phyloP scores from a whole-genome alignment of 768 basidiomycete species.

The Lanmaoa rubissima region DNA sequence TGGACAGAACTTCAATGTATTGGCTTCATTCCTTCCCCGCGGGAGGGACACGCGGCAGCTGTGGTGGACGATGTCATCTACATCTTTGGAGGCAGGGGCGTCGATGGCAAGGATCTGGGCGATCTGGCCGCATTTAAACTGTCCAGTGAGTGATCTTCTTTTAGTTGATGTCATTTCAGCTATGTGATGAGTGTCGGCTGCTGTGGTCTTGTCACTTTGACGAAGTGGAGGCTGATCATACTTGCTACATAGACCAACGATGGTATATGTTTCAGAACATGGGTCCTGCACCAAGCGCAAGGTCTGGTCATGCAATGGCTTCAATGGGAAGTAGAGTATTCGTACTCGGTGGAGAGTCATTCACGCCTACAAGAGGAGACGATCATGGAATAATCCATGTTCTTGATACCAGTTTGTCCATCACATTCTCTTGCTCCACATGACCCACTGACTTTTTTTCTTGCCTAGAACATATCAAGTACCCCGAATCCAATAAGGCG shows the following conservation, averaged over 20 bases:
- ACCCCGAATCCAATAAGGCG: conserved; percentile 63
- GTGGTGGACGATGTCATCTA: conserved; percentile 98
- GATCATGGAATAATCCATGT: conserved; percentile 85
- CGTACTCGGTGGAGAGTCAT: conserved; percentile 93
- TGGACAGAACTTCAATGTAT: conserved; percentile 94
- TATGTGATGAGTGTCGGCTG: not conserved
- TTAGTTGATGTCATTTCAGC: not conserved
- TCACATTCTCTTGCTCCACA: not conserved
- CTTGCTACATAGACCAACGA: conserved; percentile 66
- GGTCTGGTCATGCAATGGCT: conserved; percentile 99
- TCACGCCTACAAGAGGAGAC: conserved; percentile 67
- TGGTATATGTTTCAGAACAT: conserved; percentile 99
- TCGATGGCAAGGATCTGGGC: conserved; percentile 93
- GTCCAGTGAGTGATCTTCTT: conserved; percentile 64
- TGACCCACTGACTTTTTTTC: conserved; percentile 5
- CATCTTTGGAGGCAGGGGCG: conserved; percentile 94
- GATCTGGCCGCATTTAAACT: conserved; percentile 98
- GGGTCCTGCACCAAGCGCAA: conserved; percentile 90
- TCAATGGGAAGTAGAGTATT: conserved; percentile 85
- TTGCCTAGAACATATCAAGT: conserved; percentile 82
- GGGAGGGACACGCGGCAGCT: conserved; percentile 96
- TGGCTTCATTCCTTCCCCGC: conserved; percentile 91
- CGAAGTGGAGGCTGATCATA: conserved; percentile 11
- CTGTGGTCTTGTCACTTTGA: not conserved
- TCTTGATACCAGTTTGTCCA: conserved; percentile 85